These are phyloP conservation scores for Cladosporium sp. DNA, from an alignment of 2,329 filamentous ascomycete genomes.

Conservation along the genomic window DNA sequence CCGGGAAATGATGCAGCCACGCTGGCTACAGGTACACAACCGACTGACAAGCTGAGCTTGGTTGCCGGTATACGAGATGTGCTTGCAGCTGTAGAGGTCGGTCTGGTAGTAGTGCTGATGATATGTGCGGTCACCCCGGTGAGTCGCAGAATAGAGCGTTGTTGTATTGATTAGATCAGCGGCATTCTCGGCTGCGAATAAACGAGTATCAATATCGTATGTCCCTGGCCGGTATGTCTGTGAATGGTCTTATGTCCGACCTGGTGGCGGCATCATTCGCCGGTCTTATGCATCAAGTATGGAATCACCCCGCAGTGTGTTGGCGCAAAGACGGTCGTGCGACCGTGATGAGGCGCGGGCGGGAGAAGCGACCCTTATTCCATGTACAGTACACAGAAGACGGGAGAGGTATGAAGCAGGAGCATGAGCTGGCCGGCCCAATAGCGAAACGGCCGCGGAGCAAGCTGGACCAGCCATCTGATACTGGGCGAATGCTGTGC, in stretches of 20 bases:
- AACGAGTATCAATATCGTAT: not conserved
- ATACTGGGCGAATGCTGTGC: conserved; percentile 7
- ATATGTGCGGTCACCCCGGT: too few species aligned
- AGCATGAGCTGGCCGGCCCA: conserved; percentile 10
- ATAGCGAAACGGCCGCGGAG: not conserved
- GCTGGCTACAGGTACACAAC: conserved; percentile 2
- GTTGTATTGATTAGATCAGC: not conserved
- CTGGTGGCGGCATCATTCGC: not conserved
- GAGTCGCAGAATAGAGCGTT: too few species aligned
- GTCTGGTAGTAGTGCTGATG: too few species aligned
- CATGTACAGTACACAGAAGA: conserved; percentile 2
- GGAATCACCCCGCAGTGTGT: conserved; percentile 6
- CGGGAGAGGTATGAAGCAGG: not conserved
- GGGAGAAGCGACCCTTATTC: conserved; percentile 1
- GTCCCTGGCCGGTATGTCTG: not conserved
- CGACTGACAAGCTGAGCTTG: too few species aligned
- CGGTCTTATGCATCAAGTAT: not conserved
- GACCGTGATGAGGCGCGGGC: conserved; percentile 18
- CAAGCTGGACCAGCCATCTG: conserved; percentile 1
- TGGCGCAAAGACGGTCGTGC: conserved; percentile 15
- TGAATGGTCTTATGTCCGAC: not conserved
- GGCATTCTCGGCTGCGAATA: not conserved
- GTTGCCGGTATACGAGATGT: too few species aligned
- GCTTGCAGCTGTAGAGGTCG: too few species aligned
- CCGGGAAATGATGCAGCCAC: conserved; percentile 6